Evolutionary conservation across 2,329 filamentous ascomycete genomes (phyloP), one percentile per base, ranked within the genome.

Genomic region (Sphaerulina vaccinii): DNA sequence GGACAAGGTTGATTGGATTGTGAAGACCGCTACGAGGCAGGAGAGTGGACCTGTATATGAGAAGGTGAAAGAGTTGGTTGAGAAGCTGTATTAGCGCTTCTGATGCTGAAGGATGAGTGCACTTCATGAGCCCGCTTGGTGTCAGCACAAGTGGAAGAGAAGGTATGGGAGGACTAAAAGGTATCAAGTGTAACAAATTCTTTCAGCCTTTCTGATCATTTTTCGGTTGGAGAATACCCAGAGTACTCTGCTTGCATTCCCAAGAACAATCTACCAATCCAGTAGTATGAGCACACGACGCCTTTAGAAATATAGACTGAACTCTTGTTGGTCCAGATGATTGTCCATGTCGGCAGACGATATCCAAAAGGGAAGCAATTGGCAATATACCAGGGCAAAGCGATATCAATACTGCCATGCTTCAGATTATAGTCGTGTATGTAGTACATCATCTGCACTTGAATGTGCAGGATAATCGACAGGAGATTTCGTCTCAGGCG

Each of bases 11-110:
- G 64, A 68, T 5, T 62, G 72, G 2, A 76, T 77, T 55, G 67
- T 67, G 3, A 71, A 74, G 65, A 68, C 70, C 48, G 74, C 74
- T 16, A 76, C 74, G 9, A 69, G 68, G 15, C 61, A 66, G 61
- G 71, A 76, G 59, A 69, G 68, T 19, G 74, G 74, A 3, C 64
- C 68, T 8, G 24, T 73, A 11, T 77, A 71, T 63, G 68, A 75
- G 33, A 67, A 63, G 53, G 75, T 78, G 2, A 67, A 70, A 64
- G 58, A 57, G 29, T 55, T 78, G 40, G 75, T 78, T 1, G 70
- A 72, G 58, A 63, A 62, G 0, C 55, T 77, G 56, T 78, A 74
- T 56, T 71, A 58, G 55, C 23, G 23, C 5, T 21, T 19, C 10
- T 36, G 38, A 21, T 37, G 23, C 33, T 3, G n/a, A 13, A 9